These are phyloP conservation scores for Tetrapisispora pingtungensis DNA, from an alignment of 805 yeast species.

Conservation along the genomic window DNA sequence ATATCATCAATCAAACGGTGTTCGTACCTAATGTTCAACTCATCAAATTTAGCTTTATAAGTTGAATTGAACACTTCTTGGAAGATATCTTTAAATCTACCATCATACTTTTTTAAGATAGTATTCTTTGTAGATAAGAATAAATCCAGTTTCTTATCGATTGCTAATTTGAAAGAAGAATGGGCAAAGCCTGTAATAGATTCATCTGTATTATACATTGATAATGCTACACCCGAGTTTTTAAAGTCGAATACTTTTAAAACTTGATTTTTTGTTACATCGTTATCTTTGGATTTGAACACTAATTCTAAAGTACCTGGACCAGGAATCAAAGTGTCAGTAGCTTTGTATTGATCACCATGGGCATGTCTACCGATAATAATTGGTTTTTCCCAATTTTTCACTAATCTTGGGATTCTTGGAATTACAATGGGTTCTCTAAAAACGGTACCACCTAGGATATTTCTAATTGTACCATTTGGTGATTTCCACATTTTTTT, in stretches of 20 bases:
- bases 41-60: constrained; percentile 50
- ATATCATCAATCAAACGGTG: constrained; percentile 79
- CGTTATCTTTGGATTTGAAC: constrained; percentile 54
- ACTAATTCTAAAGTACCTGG: constrained; percentile 54
- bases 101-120: constrained; percentile 72
- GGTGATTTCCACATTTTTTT: constrained; percentile 83
- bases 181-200: constrained; percentile 72
- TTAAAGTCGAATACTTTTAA: constrained; percentile 50
- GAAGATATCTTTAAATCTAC: constrained; percentile 73
- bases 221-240: constrained; percentile 56
- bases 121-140: constrained; percentile 72
- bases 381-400: constrained; percentile 75
- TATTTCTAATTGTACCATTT: constrained; percentile 75
- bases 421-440: constrained; percentile 77
- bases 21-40: constrained; percentile 57
- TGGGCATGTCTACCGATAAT: constrained; percentile 80
- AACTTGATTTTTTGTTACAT: constrained; percentile 24
- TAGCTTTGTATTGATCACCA: constrained; percentile 79
- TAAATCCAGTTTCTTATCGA: constrained; percentile 51
- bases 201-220: constrained; percentile 78
- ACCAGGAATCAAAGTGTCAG: constrained; percentile 56
- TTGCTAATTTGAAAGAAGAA: constrained; percentile 67
- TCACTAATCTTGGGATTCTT: constrained; percentile 65
- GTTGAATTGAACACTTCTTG: constrained; percentile 50
- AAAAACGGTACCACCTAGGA: constrained; percentile 73